Conservation (phyloP, 768 basidiomycete genomes). For the Trametes punicea region DNA sequence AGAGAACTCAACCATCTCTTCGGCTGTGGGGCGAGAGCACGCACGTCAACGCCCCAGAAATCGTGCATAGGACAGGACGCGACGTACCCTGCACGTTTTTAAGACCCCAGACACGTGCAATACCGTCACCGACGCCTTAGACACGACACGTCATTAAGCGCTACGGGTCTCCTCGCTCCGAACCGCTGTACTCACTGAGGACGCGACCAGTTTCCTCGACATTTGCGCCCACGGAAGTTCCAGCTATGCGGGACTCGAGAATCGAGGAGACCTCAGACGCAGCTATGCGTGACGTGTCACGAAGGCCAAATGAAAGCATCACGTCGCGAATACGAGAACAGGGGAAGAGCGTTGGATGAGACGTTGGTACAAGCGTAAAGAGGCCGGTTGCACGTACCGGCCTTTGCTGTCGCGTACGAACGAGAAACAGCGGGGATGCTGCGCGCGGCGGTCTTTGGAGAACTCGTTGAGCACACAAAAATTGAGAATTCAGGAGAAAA, state of each 20-base stretch:
- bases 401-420: conserved; percentile 96
- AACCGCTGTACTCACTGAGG: conserved; percentile 63
- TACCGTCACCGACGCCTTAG: conserved; percentile 98
- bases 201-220: conserved; percentile 99
- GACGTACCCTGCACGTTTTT: conserved; percentile 91
- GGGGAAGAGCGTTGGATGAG: conserved; percentile 9
- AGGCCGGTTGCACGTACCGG: conserved; percentile 57
- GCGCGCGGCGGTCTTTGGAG: conserved; percentile 36
- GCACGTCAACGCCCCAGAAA: conserved; percentile 20
- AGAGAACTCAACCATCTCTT: conserved; percentile 99
- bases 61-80: conserved; percentile 10
- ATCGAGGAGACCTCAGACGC: conserved; percentile 99
- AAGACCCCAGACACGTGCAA: conserved; percentile 98
- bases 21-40: conserved; percentile 49
- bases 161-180: conserved; percentile 23
- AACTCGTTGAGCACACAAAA: conserved; percentile 11
- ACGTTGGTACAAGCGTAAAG: conserved; percentile 19
- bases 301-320: conserved; percentile 21
- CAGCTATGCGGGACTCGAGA: conserved; percentile 97
- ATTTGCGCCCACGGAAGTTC: conserved; percentile 84
- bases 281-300: conserved; percentile 51
- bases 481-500: conserved; percentile 19
- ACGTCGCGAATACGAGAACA: conserved; percentile 1
- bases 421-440: conserved; percentile 59
- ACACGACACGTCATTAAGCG: conserved; percentile 22